Evolutionary conservation across 2,329 filamentous ascomycete genomes (phyloP).

Genomic region (Aspergillus calidoustus): DNA sequence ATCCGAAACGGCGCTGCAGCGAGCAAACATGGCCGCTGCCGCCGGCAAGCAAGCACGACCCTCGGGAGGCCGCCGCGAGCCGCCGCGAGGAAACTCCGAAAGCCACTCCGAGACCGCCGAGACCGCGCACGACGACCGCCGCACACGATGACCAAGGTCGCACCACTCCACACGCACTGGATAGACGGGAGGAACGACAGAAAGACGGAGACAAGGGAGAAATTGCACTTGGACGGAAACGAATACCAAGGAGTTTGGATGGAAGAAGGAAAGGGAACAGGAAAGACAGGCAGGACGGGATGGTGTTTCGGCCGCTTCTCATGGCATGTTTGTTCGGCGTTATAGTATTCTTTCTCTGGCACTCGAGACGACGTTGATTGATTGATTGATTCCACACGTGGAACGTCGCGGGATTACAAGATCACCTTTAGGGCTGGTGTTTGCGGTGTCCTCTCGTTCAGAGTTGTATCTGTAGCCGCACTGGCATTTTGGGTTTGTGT

Average conservation of each 20-base stretch:
- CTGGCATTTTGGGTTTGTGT: slow-evolving; percentile 4
- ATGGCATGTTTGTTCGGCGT: slow-evolving; percentile 18
- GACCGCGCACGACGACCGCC: no score
- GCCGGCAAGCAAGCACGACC: no score
- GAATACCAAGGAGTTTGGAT: neutral
- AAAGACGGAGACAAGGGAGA: neutral
- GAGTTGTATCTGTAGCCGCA: slow-evolving; percentile 3
- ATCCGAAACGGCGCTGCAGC: neutral
- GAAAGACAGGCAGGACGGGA: neutral
- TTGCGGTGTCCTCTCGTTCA: neutral
- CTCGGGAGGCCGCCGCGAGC: neutral
- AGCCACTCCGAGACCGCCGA: neutral
- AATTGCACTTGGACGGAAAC: neutral
- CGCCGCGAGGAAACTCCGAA: neutral
- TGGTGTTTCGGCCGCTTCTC: neutral
- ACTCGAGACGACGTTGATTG: neutral
- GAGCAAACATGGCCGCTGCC: neutral
- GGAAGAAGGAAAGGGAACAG: neutral
- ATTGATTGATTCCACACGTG: slow-evolving; percentile 21
- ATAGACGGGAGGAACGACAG: neutral
- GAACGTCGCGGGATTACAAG: slow-evolving; percentile 8
- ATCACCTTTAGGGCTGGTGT: slow-evolving; percentile 6
- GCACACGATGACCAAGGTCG: neutral
- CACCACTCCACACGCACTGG: neutral
- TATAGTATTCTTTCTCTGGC: neutral